Base-by-base conservation (phyloP, 2,329 filamentous ascomycete genomes). In the Aspergillus floridensis region DNA sequence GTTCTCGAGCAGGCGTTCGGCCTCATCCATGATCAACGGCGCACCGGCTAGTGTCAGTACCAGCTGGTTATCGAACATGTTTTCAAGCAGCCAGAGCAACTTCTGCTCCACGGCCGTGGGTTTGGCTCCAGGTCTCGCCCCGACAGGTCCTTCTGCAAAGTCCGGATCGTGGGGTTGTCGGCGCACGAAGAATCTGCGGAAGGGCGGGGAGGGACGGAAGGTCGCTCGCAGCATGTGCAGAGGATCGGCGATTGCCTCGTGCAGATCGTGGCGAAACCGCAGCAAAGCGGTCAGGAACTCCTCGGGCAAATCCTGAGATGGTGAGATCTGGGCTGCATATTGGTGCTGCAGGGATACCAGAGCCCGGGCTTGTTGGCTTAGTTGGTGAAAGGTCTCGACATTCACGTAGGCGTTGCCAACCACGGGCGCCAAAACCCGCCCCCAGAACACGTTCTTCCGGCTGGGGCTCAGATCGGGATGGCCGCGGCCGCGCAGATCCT, bases 21-120 rank as follows among this genome's bases (percentile, higher is more conserved):
- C 66, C 63, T 84, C 81, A 60, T 85, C 82, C 12, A 83, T 60
- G 1, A 80, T 29, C 4, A 66, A 65, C 2, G 74, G 68, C 32
- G 2, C 14, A 2, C 32, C 32, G 11, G 32, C 12, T 5, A 35
- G 32, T 12, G 0, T 4, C 32, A 35, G 3, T 4, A 16, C 5
- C 4, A 12, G 4, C 26, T 81, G 59, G 2, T 75, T 63, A 7
- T 60, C 54, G 1, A 79, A 53, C 48, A 76, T 73, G 1, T 77
- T 62, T 2, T 68, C 16, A 11, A 66, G 48, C 19, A 63, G 49
- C 55, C 55, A 66, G 2, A 59, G 2, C 7, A 62, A 41, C 10
- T 56, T 12, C 0, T 7, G 7, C 22, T 63, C 57, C 3, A 48
- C 12, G 0, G 59, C 53, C 8, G 24, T 49, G 22, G 21, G n/a